Conservation (phyloP, 768 basidiomycete species). For the Podaxis sp. region DNA sequence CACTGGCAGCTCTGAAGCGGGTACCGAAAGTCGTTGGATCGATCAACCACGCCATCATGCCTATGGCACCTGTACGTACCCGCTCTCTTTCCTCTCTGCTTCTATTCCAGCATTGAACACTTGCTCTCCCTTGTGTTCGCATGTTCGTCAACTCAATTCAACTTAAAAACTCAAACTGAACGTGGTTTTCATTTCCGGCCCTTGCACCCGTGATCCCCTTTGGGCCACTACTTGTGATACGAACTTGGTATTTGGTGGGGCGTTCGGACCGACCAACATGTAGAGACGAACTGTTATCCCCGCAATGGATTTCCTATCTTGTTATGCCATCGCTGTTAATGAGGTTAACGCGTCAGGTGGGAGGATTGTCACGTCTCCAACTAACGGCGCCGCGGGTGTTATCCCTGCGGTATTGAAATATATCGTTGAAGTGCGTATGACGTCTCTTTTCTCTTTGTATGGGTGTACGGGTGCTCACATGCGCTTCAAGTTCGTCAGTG, state of each 20-base stretch:
- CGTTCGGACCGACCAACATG: not conserved
- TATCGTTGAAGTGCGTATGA: slow-evolving; percentile 59
- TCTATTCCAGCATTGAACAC: not conserved
- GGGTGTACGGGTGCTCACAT: slow-evolving; percentile 8
- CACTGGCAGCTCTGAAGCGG: slow-evolving; percentile 19
- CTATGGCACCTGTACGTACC: slow-evolving; percentile 72
- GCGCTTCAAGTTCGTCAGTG: slow-evolving; percentile 68
- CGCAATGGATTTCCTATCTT: slow-evolving; percentile 89
- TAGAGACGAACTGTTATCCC: slow-evolving; percentile 86
- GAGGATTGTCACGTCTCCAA: slow-evolving; percentile 91
- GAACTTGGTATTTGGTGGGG: not conserved
- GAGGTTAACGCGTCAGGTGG: slow-evolving; percentile 94
- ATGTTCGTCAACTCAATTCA: not conserved
- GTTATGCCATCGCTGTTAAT: slow-evolving; percentile 93
- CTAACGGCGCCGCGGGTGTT: slow-evolving; percentile 91
- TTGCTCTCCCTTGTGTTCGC: not conserved
- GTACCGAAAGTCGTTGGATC: slow-evolving; percentile 60
- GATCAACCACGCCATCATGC: slow-evolving; percentile 74
- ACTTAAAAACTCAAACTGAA: not conserved
- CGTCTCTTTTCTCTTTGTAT: not conserved
- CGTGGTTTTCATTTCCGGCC: not conserved
- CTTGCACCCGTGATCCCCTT: not conserved
- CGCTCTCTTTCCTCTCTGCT: not conserved
- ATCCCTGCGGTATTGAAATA: slow-evolving; percentile 93
- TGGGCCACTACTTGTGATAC: not conserved